Evolutionary conservation across 139 green algal genomes (phyloP).

Genomic region (Nannochloris sp.): DNA sequence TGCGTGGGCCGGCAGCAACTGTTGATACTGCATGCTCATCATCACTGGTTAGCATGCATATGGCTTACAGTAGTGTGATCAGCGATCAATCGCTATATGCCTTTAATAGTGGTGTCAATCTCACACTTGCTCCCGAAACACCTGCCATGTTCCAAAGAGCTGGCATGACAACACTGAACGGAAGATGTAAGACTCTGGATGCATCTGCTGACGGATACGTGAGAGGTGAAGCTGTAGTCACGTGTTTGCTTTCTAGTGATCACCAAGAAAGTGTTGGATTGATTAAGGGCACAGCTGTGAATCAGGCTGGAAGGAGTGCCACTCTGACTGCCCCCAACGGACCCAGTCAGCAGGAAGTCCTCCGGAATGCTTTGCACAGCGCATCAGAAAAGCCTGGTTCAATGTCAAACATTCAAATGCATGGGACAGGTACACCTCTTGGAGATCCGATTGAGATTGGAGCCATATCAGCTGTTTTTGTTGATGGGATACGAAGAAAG

Average conservation of each 20-base stretch:
- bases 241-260: conserved; percentile 24
- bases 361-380: conserved; percentile 38
- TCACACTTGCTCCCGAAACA: conserved; percentile 43
- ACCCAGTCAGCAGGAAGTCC: conserved; percentile 67
- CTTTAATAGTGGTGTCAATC: conserved; percentile 64
- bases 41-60: conserved; percentile 59
- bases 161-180: conserved; percentile 72
- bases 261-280: neutral
- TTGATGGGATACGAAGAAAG: conserved; percentile 5
- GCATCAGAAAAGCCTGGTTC: neutral
- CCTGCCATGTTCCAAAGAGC: conserved; percentile 40
- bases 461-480: conserved; percentile 29
- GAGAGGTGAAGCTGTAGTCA: conserved; percentile 39
- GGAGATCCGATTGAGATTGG: conserved; percentile 86
- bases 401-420: conserved; percentile 30
- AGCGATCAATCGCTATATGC: conserved; percentile 15
- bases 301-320: conserved; percentile 71
- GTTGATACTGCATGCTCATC: conserved; percentile 80
- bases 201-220: conserved; percentile 72
- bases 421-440: conserved; percentile 72
- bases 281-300: conserved; percentile 31
- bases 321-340: conserved; percentile 80
- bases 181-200: conserved; percentile 83
- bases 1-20: conserved; percentile 57
- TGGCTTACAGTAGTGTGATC: conserved; percentile 37